Evolutionary conservation across 2,329 filamentous ascomycete genomes (phyloP), one percentile per base, ranked within the genome.

Genomic region (Arthrobotrys iridis): DNA sequence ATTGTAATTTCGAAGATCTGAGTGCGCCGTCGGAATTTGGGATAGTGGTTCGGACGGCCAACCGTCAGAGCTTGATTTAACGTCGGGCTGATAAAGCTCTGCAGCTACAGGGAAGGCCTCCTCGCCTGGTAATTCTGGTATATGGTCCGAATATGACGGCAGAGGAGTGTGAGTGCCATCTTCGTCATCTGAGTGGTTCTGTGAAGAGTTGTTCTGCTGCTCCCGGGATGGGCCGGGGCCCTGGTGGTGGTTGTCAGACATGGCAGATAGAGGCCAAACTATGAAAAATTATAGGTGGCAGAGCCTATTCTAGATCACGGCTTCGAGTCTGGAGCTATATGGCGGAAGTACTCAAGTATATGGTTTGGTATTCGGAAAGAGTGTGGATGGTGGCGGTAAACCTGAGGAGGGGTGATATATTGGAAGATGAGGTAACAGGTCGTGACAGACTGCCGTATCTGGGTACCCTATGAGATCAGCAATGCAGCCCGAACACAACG

Each of bases 41-140:
- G 71, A 75, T n/a, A 75, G 48, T 4, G 63, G 71, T 40, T 68
- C 71, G 3, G 71, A 75, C 15, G 71, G 71, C 71, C 71, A 75
- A 40, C 48, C 71, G 26, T 64, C 22, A 8, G 55, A 58, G 37
- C 57, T 63, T n/a, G 46, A 35, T 40, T 75, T 75, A 24, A 68
- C 48, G 20, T 75, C 71, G 2, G 33, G 41, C 22, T 45, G 57
- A 40, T 67, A 55, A 24, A 48, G 6, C 4, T 57, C 52, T 33
- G 65, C 20, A 8, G 50, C 4, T n/a, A n/a, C n/a, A 24, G 28
- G 28, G n/a, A 55, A 55, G 30, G n/a, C 11, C 11, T 43, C 46
- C 7, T 65, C 63, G 24, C 22, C 45, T n/a, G 63, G 35, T 3
- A 57, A 22, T 50, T 63, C 40, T 4, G 66, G 52, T 18, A 64